Conservation (phyloP, 2,329 filamentous ascomycete genomes). For the Fusarium proliferatum region DNA sequence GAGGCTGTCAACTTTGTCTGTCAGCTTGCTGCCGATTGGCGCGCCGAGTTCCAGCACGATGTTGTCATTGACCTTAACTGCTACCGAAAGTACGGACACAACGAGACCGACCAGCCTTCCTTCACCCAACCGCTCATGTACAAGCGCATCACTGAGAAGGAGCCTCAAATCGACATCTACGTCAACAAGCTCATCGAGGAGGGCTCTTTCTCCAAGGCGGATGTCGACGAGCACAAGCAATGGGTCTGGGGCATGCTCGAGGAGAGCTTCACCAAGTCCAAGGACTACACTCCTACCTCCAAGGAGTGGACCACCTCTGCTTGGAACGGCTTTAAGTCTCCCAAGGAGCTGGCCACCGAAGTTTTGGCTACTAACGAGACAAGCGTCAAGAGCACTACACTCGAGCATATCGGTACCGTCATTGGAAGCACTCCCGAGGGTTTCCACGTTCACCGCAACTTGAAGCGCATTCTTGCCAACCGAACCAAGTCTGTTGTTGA, state of each 20-base stretch:
- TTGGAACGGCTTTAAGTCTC: slow-evolving; percentile 99
- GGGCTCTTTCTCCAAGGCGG: slow-evolving; percentile 95
- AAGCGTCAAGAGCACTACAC: slow-evolving; percentile 75
- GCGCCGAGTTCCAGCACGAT: slow-evolving; percentile 97
- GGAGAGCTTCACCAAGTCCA: slow-evolving; percentile 96
- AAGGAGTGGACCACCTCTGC: slow-evolving; percentile 99
- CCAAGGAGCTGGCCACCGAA: slow-evolving; percentile 95
- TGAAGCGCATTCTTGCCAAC: slow-evolving; percentile 93
- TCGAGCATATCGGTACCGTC: slow-evolving; percentile 84
- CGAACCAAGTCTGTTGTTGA: slow-evolving; percentile 92
- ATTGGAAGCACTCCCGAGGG: slow-evolving; percentile 84
- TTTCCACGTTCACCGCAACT: slow-evolving; percentile 91
- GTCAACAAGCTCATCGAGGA: slow-evolving; percentile 90
- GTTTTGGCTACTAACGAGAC: slow-evolving; percentile 92
- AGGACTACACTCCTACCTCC: slow-evolving; percentile 94
- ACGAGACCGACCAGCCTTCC: slow-evolving; percentile 98
- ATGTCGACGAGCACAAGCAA: slow-evolving; percentile 98
- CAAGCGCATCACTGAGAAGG: slow-evolving; percentile 91
- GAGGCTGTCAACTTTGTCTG: slow-evolving; percentile 99
- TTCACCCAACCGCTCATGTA: slow-evolving; percentile 99
- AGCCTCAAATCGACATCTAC: slow-evolving; percentile 89
- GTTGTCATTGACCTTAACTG: slow-evolving; percentile 98
- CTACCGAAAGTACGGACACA: slow-evolving; percentile 99
- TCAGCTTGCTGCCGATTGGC: slow-evolving; percentile 97
- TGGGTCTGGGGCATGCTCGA: slow-evolving; percentile 99